Evolutionary conservation across 164 flowering plant species (phyloP).

Genomic region (Protea cynaroides): DNA sequence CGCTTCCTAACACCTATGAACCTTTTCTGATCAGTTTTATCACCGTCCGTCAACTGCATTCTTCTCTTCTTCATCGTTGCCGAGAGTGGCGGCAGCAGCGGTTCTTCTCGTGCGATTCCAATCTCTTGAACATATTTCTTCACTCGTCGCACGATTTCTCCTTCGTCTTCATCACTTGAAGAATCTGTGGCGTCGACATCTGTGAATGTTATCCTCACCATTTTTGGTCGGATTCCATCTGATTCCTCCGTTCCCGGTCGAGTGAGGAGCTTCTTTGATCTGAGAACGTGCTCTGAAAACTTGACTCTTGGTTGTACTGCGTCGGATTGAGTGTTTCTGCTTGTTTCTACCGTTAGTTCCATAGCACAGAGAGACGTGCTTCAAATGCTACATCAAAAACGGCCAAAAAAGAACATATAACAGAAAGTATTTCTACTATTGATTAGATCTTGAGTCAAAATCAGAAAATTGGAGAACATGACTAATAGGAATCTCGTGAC

Average conservation of each 20-base stretch:
- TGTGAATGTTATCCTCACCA: constrained; percentile 35
- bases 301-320: constrained; percentile 12
- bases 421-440: neutral
- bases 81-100: too few species aligned
- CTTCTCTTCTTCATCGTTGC: constrained; percentile 11
- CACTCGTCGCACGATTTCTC: constrained; percentile 24
- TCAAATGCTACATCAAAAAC: constrained; percentile 1
- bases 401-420: neutral
- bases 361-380: neutral
- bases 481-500: too few species aligned
- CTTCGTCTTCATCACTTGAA: constrained; percentile 46
- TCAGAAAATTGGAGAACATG: neutral
- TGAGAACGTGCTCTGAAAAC: constrained; percentile 32
- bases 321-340: neutral
- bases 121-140: constrained; percentile 41
- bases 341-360: neutral
- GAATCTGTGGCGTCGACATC: constrained; percentile 61
- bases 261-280: constrained; percentile 19
- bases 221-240: constrained; percentile 13
- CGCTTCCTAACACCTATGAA: constrained; percentile 58
- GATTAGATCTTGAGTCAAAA: neutral
- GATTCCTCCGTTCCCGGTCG: neutral
- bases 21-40: constrained; percentile 19
- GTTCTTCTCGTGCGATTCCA: constrained; percentile 14
- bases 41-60: constrained; percentile 7